A percentile compares a stretch with the other conserved stretches of the same genome.
Evolutionary conservation across 148 eudicot species (phyloP).

Genomic region (Camellia granthamiana): DNA sequence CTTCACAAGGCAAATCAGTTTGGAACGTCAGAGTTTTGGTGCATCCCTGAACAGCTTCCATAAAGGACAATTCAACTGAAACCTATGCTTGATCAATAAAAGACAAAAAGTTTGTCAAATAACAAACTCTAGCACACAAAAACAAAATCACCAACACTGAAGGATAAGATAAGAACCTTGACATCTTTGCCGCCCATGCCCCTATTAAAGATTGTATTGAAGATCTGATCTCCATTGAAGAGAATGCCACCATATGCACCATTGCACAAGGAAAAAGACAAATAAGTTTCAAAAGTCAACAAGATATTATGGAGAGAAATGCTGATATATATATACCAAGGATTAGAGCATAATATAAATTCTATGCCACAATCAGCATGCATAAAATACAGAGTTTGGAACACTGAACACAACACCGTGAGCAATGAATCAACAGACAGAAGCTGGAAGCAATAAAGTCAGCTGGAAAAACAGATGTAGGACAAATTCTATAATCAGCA

Average conservation of each 20-base stretch:
- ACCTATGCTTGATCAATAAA: slow-evolving; percentile 28
- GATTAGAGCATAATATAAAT: no score
- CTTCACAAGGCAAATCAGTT: slow-evolving; percentile 72
- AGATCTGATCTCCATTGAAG: slow-evolving; percentile 37
- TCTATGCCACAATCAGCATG: not conserved
- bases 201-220: slow-evolving; percentile 36
- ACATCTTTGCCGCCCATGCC: slow-evolving; percentile 55
- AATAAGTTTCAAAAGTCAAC: not conserved
- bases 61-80: slow-evolving; percentile 74
- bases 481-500: slow-evolving; percentile 4
- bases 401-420: not conserved
- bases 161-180: slow-evolving; percentile 35
- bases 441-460: not conserved
- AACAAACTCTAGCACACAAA: not conserved
- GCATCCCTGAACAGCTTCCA: slow-evolving; percentile 99
- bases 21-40: slow-evolving; percentile 61
- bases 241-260: slow-evolving; percentile 14
- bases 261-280: not conserved
- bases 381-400: not conserved
- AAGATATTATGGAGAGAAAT: not conserved
- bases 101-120: not conserved
- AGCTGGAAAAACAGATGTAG: not conserved
- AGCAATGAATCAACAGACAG: not conserved
- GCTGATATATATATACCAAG: no score
- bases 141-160: not conserved